These are phyloP conservation scores for Fusarium papillatum DNA, from an alignment of 2,329 filamentous ascomycete species.

Conservation along the genomic window DNA sequence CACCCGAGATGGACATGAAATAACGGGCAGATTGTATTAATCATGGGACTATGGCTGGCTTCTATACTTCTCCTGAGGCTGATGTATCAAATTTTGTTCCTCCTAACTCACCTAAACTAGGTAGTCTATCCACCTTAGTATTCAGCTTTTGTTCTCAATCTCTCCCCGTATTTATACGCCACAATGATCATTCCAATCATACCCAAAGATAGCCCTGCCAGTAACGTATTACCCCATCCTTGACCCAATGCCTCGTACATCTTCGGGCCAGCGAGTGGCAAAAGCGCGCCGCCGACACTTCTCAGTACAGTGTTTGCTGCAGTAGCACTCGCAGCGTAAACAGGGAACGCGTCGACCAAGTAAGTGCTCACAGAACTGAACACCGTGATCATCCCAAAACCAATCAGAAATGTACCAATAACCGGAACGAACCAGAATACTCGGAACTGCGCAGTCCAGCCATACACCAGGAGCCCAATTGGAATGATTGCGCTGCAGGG, in stretches of 20 bases:
- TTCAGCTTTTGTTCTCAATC: background rate
- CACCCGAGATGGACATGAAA: background rate
- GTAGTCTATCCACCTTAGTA: background rate
- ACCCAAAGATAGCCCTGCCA: background rate
- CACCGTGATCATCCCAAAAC: constrained; percentile 51
- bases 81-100: background rate
- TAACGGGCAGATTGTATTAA: background rate
- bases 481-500: constrained; percentile 22
- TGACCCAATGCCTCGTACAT: constrained; percentile 1
- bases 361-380: constrained; percentile 61
- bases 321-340: constrained; percentile 30
- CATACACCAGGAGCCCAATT: constrained; percentile 39
- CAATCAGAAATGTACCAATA: constrained; percentile 55
- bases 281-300: background rate
- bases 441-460: constrained; percentile 53
- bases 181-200: background rate
- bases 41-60: background rate
- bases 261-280: constrained; percentile 3
- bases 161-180: background rate
- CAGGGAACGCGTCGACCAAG: constrained; percentile 37
- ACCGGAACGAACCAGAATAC: constrained; percentile 67
- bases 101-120: background rate
- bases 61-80: background rate
- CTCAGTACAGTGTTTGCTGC: constrained; percentile 23
- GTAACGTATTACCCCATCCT: constrained; percentile 7